phyloP scores from a whole-genome alignment of 768 basidiomycete genomes.

The Pluteus cervinus region DNA sequence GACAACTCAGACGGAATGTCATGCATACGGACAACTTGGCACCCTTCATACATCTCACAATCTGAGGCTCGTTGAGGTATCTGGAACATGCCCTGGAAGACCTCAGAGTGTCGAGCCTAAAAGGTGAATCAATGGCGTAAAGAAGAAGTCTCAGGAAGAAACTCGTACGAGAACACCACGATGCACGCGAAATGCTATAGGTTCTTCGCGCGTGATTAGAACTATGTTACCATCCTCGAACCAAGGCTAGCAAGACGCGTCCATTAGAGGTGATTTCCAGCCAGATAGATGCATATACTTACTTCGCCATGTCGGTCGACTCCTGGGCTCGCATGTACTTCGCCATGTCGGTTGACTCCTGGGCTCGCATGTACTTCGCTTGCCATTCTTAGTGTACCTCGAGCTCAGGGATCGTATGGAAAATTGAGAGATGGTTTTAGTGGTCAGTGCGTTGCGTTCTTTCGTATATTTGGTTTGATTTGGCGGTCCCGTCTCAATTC shows the following conservation, averaged over 20 bases:
- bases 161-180: slow-evolving; percentile 33
- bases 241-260: slow-evolving; percentile 44
- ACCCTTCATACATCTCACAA: slow-evolving; percentile 35
- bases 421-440: too few relatives aligned
- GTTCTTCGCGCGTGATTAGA: slow-evolving; percentile 35
- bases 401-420: too few relatives aligned
- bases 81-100: slow-evolving; percentile 51
- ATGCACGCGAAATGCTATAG: slow-evolving; percentile 49
- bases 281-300: too few relatives aligned
- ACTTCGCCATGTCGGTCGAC: too few relatives aligned
- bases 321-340: too few relatives aligned
- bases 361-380: too few relatives aligned
- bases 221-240: slow-evolving; percentile 59
- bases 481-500: too few relatives aligned
- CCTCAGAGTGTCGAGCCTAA: slow-evolving; percentile 47
- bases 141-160: slow-evolving; percentile 1
- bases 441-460: too few relatives aligned
- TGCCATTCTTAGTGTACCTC: too few relatives aligned
- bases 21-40: slow-evolving; percentile 47
- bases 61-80: slow-evolving; percentile 33
- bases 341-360: too few relatives aligned
- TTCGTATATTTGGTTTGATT: too few relatives aligned
- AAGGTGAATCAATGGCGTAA: slow-evolving; percentile 6
- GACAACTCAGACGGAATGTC: slow-evolving; percentile 45
- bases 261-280: too few relatives aligned